Conservation (phyloP, 208 protist genomes). For the Leishmania braziliensis region DNA sequence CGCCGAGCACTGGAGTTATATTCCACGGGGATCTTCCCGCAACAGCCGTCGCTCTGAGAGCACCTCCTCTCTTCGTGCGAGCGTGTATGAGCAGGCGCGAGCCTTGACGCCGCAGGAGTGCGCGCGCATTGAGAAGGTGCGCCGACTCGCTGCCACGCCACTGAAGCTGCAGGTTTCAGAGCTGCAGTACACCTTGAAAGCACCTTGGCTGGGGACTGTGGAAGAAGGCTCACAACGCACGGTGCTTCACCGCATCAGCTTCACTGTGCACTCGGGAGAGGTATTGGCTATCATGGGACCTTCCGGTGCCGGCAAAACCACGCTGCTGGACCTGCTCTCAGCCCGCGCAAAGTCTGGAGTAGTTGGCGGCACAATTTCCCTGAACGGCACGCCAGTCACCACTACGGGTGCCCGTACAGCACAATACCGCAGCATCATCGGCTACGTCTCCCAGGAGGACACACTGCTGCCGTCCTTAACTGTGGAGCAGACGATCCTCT, state of each 20-base stretch:
- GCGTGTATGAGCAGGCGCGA: constrained; percentile 31
- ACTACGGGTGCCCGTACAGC: constrained; percentile 19
- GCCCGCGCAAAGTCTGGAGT: constrained; percentile 61
- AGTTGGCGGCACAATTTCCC: constrained; percentile 48
- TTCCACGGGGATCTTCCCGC: constrained; percentile 2
- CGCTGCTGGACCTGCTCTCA: constrained; percentile 85
- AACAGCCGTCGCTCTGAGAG: constrained; percentile 16
- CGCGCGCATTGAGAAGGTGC: constrained; percentile 38
- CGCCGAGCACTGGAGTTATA: constrained; percentile 3
- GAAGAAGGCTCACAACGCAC: constrained; percentile 31
- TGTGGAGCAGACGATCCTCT: constrained; percentile 86
- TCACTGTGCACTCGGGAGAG: constrained; percentile 77
- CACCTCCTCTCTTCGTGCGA: constrained; percentile 32
- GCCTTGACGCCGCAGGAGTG: constrained; percentile 34
- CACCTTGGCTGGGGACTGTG: constrained; percentile 41
- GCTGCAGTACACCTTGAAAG: constrained; percentile 61
- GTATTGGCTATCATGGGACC: constrained; percentile 91
- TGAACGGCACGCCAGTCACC: constrained; percentile 76
- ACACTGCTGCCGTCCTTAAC: constrained; percentile 87
- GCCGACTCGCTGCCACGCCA: constrained; percentile 42
- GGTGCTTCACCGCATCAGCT: constrained; percentile 80
- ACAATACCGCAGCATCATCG: constrained; percentile 86
- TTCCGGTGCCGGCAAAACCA: constrained; percentile 91
- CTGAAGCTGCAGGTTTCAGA: constrained; percentile 60
- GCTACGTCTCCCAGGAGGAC: constrained; percentile 94